Conservation (phyloP, 176 grass and related monocot genomes). For the Oryza australiensis region DNA sequence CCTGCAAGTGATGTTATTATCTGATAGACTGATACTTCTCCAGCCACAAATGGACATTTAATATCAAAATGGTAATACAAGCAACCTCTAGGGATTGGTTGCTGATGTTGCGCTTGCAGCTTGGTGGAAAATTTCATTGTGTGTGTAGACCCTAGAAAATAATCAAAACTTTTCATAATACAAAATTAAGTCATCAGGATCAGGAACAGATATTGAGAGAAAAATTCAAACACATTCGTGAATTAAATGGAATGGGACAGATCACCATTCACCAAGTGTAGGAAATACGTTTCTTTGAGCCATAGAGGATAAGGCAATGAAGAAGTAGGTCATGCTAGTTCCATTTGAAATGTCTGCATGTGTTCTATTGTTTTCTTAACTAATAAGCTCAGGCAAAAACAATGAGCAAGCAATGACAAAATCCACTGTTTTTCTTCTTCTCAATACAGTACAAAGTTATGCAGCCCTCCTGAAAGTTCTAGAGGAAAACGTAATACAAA, state of each 20-base stretch:
- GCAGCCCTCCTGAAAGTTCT: background rate
- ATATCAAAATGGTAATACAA: constrained; percentile 18
- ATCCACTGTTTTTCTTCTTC: background rate
- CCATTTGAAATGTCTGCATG: background rate
- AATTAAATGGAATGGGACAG: constrained; percentile 34
- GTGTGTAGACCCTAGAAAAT: background rate
- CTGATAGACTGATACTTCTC: background rate
- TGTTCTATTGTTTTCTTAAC: background rate
- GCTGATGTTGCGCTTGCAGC: background rate
- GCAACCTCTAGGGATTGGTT: constrained; percentile 20
- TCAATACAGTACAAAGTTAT: background rate
- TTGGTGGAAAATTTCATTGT: constrained; percentile 26
- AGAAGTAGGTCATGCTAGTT: background rate
- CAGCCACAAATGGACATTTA: background rate
- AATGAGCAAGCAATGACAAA: background rate
- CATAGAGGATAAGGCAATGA: background rate
- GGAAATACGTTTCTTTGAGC: constrained; percentile 25
- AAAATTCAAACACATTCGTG: constrained; percentile 1
- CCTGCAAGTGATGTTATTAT: constrained; percentile 33
- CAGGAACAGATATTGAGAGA: background rate
- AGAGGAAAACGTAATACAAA: background rate
- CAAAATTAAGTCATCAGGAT: constrained; percentile 18
- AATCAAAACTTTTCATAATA: constrained; percentile 5
- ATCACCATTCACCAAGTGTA: constrained; percentile 27
- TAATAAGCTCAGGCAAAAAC: background rate